Base-by-base conservation (phyloP, 1,284 basidiomycete genomes). In the Hemileia vastatrix region DNA sequence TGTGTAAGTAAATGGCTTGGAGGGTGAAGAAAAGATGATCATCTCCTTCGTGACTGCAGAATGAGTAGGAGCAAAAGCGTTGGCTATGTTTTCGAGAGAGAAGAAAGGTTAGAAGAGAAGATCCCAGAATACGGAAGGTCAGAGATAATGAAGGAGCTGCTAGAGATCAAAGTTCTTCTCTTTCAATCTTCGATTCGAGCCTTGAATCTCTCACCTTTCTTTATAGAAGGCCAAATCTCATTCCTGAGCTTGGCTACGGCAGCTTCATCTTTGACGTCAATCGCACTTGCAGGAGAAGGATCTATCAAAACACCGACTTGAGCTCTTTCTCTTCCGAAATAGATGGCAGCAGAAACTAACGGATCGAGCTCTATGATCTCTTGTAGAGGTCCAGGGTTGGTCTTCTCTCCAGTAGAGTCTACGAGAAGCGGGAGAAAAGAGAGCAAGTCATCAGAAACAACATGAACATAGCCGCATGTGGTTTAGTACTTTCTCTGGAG, bases 1-100 rank as follows among this genome's bases (percentile, higher is more conserved):
- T 68, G 64, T 77, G 65, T 36, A 68, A 65, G 45, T 33, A n/a
- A 65, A 58, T 5, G 45, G 21, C 36, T 64, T 67, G 1, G 45
- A 32, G 27, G 18, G 11, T 48, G 55, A 24, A 19, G 49, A 43
- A n/a, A 24, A 27, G 31, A 63, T 15, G 50, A 64, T 64, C 40
- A 65, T 57, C 63, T 65, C 64, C n/a, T 50, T 56, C 24, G 54
- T 57, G 54, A 63, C 33, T 13, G 36, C n/a, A 13, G 53, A 48
- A 49, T 59, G 63, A n/a, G 52, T 32, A 15, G 64, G 64, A 21
- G 63, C 64, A 15, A 57, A 51, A 6, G 44, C 56, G 23, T 65
- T 65, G 18, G 54, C 54, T n/a, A n/a, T n/a, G n/a, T n/a, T n/a
- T n/a, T n/a, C n/a, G n/a, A 45, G 43, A 15, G 18, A 45, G 18